These are phyloP conservation scores for Jaltomata sinuosa DNA, from an alignment of 257 asterid genomes.

Conservation along the genomic window DNA sequence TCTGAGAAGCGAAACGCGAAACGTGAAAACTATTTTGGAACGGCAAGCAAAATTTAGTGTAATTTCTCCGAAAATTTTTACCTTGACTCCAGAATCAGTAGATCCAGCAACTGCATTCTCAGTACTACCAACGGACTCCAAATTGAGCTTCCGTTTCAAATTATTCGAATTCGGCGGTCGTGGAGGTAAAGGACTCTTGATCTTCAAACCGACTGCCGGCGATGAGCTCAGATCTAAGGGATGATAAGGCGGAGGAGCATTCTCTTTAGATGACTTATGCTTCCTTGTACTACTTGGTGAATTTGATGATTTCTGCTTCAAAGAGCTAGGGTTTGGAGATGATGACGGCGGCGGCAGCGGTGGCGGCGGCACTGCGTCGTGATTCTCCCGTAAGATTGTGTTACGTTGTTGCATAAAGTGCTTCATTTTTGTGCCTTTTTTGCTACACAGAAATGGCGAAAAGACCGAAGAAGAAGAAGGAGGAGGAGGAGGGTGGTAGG, in stretches of 20 bases:
- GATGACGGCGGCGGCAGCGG: background rate
- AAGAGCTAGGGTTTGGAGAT: constrained; percentile 51
- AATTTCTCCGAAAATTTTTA: constrained; percentile 1
- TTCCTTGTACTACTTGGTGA: constrained; percentile 34
- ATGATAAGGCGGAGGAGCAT: constrained; percentile 49
- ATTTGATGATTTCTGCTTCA: constrained; percentile 14
- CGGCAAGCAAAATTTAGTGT: background rate
- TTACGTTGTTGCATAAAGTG: constrained; percentile 48
- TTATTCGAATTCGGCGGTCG: constrained; percentile 45
- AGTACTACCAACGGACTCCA: constrained; percentile 36
- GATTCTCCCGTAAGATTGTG: constrained; percentile 46
- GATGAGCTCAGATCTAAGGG: constrained; percentile 8
- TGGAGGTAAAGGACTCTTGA: constrained; percentile 79
- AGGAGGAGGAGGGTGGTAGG: background rate
- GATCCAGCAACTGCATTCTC: constrained; percentile 28
- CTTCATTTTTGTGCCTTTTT: constrained; percentile 28
- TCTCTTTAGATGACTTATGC: constrained; percentile 58
- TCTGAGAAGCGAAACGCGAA: too few relatives aligned
- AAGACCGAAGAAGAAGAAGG: background rate
- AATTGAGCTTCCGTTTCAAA: constrained; percentile 77
- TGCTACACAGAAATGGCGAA: background rate
- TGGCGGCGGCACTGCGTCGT: background rate
- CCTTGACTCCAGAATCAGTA: constrained; percentile 78
- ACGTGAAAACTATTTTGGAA: too few relatives aligned
- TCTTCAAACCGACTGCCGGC: constrained; percentile 22